phyloP scores from a whole-genome alignment of 345 rosid genomes.

The Conringia planisiliqua region DNA sequence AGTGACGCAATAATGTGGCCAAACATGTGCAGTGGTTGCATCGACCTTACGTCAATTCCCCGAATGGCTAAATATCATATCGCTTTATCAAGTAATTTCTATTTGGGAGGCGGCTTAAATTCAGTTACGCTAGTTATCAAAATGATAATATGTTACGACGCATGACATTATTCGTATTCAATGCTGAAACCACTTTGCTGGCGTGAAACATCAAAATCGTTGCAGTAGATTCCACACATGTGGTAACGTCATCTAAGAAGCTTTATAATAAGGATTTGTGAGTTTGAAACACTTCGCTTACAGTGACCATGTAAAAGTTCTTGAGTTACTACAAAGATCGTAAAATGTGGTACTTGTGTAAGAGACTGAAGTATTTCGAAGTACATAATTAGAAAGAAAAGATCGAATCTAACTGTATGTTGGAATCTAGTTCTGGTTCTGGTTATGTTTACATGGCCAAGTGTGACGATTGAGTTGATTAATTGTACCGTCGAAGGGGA shows the following conservation, averaged over 20 bases:
- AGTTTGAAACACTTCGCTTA: neutral
- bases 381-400: too few species aligned
- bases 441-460: too few species aligned
- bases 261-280: neutral
- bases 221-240: neutral
- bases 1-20: constrained; percentile 14
- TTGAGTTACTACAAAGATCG: neutral
- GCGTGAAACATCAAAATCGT: neutral
- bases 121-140: neutral
- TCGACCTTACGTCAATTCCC: constrained; percentile 11
- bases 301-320: neutral
- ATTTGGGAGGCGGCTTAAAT: neutral
- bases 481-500: neutral
- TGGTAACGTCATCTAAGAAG: neutral
- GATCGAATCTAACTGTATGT: too few species aligned
- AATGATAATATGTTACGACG: neutral
- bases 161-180: neutral
- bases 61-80: neutral
- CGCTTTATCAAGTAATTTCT: neutral
- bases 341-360: too few species aligned
- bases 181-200: neutral
- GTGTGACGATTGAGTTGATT: neutral
- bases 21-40: constrained; percentile 25
- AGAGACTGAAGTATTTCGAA: too few species aligned
- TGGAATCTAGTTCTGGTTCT: too few species aligned